A percentile compares a stretch with the other conserved stretches of the same genome.
phyloP scores from a whole-genome alignment of 768 basidiomycete genomes.

The Cantharellus cinnabarinus region DNA sequence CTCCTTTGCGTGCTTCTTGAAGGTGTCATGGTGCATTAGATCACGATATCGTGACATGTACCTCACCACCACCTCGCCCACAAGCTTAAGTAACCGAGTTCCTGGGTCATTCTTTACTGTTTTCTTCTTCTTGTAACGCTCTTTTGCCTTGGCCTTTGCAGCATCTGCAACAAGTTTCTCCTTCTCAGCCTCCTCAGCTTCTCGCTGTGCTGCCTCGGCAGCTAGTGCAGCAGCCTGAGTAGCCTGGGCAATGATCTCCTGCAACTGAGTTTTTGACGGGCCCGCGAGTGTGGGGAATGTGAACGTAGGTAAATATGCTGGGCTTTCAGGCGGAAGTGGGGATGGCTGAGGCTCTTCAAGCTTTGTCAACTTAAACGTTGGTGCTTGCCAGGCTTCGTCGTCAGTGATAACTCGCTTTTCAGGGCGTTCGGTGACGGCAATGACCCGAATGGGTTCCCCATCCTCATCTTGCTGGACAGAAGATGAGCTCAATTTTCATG shows the following conservation, averaged over 20 bases:
- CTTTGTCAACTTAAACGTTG: slow-evolving; percentile 8
- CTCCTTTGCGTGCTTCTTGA: slow-evolving; percentile 94
- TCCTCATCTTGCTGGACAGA: slow-evolving; percentile 6
- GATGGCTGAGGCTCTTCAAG: background rate
- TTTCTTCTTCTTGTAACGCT: slow-evolving; percentile 15
- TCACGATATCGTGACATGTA: slow-evolving; percentile 78
- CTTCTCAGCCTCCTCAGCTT: slow-evolving; percentile 5
- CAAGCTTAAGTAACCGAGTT: slow-evolving; percentile 39
- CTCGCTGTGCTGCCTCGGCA: slow-evolving; percentile 9
- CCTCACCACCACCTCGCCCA: slow-evolving; percentile 79
- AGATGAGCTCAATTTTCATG: background rate
- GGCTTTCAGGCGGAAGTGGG: background rate
- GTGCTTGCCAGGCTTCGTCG: slow-evolving; percentile 3
- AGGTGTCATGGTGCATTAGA: slow-evolving; percentile 52
- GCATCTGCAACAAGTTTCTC: slow-evolving; percentile 6
- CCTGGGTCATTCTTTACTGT: slow-evolving; percentile 6
- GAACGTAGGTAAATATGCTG: slow-evolving; percentile 2
- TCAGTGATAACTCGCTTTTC: slow-evolving; percentile 7
- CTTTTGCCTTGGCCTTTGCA: slow-evolving; percentile 20
- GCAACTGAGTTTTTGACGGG: slow-evolving; percentile 12
- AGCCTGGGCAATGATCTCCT: slow-evolving; percentile 21
- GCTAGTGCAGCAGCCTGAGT: slow-evolving; percentile 12
- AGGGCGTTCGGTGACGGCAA: background rate
- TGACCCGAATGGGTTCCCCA: slow-evolving; percentile 15
- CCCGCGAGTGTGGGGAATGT: slow-evolving; percentile 6